Evolutionary conservation across 768 basidiomycete genomes (phyloP), one percentile per base, ranked within the genome.

Genomic region (Suillus clintonianus): DNA sequence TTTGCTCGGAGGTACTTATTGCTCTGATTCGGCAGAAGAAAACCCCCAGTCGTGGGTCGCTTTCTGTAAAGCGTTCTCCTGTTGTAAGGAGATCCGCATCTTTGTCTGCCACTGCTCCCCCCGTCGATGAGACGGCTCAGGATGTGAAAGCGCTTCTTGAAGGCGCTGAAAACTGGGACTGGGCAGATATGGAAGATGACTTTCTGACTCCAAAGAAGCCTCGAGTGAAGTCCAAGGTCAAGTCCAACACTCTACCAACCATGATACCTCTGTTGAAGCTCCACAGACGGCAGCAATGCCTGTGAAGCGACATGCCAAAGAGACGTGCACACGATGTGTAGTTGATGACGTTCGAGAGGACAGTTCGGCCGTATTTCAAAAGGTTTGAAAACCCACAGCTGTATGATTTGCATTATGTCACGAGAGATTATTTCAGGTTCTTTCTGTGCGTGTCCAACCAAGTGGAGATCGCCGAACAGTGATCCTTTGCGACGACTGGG

Each of bases 401-500:
- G 30, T 11, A 42, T 32, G 57, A 22, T 37, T 55, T 61, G 22
- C 37, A 43, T 27, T 37, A 55, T 6, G 42, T 59, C 37, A 50
- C 63, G 54, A 59, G 39, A 54, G 50, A 50, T 56, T 65, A 45
- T 22, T 61, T 8, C 66, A 91, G 88, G 76, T 81, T 50, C 67
- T 95, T 63, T 73, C 76, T 4, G 86, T 89, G 5, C 79, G 77
- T 50, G 71, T 83, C 1, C 77, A 82, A 14, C 71, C 74, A 34
- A 71, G 66, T 10, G 77, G 76, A 36, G 82, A 80, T 42, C 64
- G 61, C 34, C 79, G 85, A 14, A 76, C 74, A 15, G 84, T 96
- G 7, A 77, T 86, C 55, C 81, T 98, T 2, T 82, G 78, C 37
- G 91, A 95, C 63, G 92, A 95, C 66, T 97, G 95, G 94, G 79